These are phyloP conservation scores for Juncus inflexus DNA, from an alignment of 176 grass and related monocot genomes.

Conservation along the genomic window DNA sequence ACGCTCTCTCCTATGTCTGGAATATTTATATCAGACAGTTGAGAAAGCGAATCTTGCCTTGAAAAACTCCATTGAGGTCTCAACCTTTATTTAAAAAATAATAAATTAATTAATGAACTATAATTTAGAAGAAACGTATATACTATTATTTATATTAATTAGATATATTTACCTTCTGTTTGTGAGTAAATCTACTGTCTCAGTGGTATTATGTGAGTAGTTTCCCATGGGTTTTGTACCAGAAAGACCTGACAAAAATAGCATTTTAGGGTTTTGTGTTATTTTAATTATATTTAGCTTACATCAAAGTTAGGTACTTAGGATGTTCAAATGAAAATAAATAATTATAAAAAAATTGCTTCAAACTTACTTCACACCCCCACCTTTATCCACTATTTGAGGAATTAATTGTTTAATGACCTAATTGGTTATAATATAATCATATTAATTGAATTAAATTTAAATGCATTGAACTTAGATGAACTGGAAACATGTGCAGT, in stretches of 20 bases:
- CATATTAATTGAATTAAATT: neutral
- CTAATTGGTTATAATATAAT: neutral
- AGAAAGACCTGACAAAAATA: conserved; percentile 25
- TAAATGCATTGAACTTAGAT: conserved; percentile 9
- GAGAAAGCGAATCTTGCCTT: conserved; percentile 30
- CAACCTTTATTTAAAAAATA: neutral
- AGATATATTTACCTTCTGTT: conserved; percentile 14
- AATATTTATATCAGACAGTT: conserved; percentile 34
- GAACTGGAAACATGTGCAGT: neutral
- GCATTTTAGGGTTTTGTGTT: neutral
- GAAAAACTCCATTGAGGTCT: conserved; percentile 44
- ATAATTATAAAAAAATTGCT: neutral
- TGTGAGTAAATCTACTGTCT: conserved; percentile 11
- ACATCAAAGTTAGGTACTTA: neutral
- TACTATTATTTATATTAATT: too few species aligned
- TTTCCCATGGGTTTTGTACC: conserved; percentile 1
- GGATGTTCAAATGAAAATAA: neutral
- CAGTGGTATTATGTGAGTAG: conserved; percentile 22
- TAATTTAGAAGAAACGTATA: too few species aligned
- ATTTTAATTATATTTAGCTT: neutral
- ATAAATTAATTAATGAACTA: too few species aligned
- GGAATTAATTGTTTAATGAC: neutral
- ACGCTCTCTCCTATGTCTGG: conserved; percentile 31
- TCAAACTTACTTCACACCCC: neutral
- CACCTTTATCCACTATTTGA: neutral